Percentiles rank a stretch among this genome's conserved stretches.
Conservation (phyloP, 208 protist species). For the Crithidia acanthocephali region DNA sequence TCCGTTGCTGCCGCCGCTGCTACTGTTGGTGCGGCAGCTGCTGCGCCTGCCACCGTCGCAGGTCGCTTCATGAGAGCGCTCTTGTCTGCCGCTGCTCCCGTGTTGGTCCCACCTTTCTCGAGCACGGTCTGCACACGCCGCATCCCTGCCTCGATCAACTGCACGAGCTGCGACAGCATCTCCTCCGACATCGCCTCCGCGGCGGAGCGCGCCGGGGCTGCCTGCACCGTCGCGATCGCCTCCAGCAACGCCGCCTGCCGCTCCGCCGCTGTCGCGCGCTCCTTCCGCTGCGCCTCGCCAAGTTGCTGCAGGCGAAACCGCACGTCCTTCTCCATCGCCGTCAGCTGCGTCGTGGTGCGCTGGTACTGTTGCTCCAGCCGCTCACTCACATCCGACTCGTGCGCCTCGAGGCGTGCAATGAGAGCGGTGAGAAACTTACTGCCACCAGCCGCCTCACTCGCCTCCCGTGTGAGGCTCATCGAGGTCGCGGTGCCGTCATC, state of each 20-base stretch:
- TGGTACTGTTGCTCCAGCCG: slow-evolving; percentile 61
- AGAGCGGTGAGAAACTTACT: slow-evolving; percentile 49
- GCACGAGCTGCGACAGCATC: slow-evolving; percentile 41
- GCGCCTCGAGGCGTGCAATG: slow-evolving; percentile 49
- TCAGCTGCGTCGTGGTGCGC: slow-evolving; percentile 45
- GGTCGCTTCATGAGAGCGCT: background rate
- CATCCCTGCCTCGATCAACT: slow-evolving; percentile 70
- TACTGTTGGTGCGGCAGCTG: background rate
- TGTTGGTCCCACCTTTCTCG: slow-evolving; percentile 2
- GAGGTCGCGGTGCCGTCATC: background rate
- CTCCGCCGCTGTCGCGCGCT: slow-evolving; percentile 25
- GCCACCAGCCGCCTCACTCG: slow-evolving; percentile 34
- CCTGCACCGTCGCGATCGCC: slow-evolving; percentile 16
- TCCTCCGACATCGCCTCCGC: slow-evolving; percentile 39
- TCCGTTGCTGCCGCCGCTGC: slow-evolving; percentile 8
- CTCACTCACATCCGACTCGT: slow-evolving; percentile 60
- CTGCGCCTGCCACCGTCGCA: background rate
- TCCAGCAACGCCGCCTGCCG: slow-evolving; percentile 31
- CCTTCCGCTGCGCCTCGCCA: slow-evolving; percentile 35
- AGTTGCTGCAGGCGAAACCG: slow-evolving; percentile 44
- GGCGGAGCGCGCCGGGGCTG: slow-evolving; percentile 9
- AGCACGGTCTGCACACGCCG: slow-evolving; percentile 48
- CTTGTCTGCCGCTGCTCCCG: background rate
- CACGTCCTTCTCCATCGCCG: slow-evolving; percentile 51
- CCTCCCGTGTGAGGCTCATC: slow-evolving; percentile 8